phyloP scores from a whole-genome alignment of 2,329 filamentous ascomycete species.

The Zymoseptoria pseudotritici region DNA sequence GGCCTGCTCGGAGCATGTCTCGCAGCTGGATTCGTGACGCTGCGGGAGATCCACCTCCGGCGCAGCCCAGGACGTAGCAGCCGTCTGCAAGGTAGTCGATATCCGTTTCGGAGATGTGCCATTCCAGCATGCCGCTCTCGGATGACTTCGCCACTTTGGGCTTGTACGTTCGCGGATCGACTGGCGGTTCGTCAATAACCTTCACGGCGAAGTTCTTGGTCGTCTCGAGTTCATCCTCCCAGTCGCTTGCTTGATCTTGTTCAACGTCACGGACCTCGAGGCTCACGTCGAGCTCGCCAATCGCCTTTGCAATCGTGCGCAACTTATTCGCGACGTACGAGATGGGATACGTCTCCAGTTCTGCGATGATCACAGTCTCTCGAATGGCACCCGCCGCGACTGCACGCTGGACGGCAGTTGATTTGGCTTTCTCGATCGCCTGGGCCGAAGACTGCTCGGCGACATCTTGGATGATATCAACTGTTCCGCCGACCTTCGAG shows the following conservation, averaged over 20 bases:
- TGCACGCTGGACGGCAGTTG: constrained; percentile 31
- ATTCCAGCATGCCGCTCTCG: constrained; percentile 40
- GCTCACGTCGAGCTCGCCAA: constrained; percentile 26
- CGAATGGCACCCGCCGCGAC: constrained; percentile 29
- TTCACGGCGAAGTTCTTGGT: constrained; percentile 31
- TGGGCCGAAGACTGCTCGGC: constrained; percentile 34
- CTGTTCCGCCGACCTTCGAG: constrained; percentile 46
- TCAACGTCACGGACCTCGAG: constrained; percentile 14
- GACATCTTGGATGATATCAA: constrained; percentile 46
- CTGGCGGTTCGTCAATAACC: constrained; percentile 23
- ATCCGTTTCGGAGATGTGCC: constrained; percentile 53
- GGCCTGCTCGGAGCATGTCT: constrained; percentile 45
- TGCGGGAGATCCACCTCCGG: constrained; percentile 52
- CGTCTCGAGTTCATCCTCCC: constrained; percentile 10
- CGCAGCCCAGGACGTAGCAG: constrained; percentile 55
- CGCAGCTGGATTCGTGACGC: constrained; percentile 46
- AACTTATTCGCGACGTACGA: constrained; percentile 31
- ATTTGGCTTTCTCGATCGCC: constrained; percentile 33
- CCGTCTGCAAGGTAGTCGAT: constrained; percentile 51
- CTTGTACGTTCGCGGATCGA: constrained; percentile 34
- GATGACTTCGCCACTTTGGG: constrained; percentile 37
- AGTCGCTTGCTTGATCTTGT: constrained; percentile 12
- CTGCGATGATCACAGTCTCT: constrained; percentile 38
- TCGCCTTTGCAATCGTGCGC: constrained; percentile 27
- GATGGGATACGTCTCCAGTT: constrained; percentile 37